Conservation (phyloP, 169 alveolate genomes). For the Eimeria brunetti region DNA sequence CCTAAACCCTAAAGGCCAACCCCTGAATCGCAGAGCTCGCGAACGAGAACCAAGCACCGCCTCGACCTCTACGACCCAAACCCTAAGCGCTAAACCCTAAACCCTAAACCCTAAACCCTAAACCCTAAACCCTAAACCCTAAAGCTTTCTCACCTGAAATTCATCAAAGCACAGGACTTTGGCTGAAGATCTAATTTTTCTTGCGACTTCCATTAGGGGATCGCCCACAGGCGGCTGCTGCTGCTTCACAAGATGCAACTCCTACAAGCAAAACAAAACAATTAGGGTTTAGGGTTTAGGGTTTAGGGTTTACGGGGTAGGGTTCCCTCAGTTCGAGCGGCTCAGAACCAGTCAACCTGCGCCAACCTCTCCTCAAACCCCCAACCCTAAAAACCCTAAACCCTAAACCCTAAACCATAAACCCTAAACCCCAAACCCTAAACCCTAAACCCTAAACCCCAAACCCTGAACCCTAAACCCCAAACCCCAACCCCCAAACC, state of each 20-base stretch:
- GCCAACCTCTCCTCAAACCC: neutral
- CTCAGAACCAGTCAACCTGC: neutral
- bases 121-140: neutral
- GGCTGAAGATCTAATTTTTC: constrained; percentile 83
- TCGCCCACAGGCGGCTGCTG: constrained; percentile 82
- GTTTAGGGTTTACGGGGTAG: neutral
- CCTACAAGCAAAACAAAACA: constrained; percentile 42
- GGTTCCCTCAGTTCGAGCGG: neutral
- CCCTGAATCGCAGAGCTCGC: neutral
- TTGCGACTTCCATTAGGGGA: constrained; percentile 88
- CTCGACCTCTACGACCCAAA: neutral
- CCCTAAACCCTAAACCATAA: neutral
- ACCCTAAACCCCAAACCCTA: neutral
- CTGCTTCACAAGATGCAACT: constrained; percentile 69
- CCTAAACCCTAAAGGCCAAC: neutral
- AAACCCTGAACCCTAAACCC: neutral
- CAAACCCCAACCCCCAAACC: neutral
- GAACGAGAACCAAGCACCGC: neutral
- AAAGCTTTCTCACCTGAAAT: constrained; percentile 85
- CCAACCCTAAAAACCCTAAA: neutral
- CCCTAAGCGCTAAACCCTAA: constrained; percentile 25
- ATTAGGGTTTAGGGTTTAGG: constrained; percentile 9
- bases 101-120: constrained; percentile 32
- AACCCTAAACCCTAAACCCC: neutral
- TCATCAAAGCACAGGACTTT: constrained; percentile 91